Evolutionary conservation across 2,329 filamentous ascomycete species (phyloP), one percentile per base, ranked within the genome.

Genomic region (Sarocladiaceae sp.): DNA sequence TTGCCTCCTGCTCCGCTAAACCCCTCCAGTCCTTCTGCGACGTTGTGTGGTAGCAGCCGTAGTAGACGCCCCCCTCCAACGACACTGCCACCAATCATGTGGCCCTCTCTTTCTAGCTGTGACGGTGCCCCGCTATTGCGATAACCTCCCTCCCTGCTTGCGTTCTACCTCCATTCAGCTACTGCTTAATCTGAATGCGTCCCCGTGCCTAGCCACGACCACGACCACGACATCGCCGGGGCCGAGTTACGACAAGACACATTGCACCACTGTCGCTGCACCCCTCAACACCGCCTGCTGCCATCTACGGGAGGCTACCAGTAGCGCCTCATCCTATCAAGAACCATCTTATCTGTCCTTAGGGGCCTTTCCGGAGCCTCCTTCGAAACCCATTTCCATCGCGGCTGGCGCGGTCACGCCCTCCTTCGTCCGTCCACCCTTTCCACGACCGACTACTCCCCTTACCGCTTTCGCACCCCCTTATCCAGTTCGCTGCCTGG

Each of bases 361-460:
- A 21, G 7, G 11, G 7, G 20, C 26, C 20, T n/a, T 39, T 24
- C 33, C 21, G 20, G 24, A 41, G 37, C 37, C 37, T 41, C 19
- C 10, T 29, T 18, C n/a, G n/a, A n/a, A n/a, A n/a, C n/a, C 37
- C 11, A 24, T 41, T 39, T 41, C 37, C 37, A 27, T 41, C 37
- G 37, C 37, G 37, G 37, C 19, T 41, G 23, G 37, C 37, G 37
- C 37, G 37, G 37, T 29, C 37, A 27, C 37, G 37, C 21, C 37
- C 29, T 15, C n/a, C n/a, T n/a, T n/a, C n/a, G n/a, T n/a, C n/a
- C n/a, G 4, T 39, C 4, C 6, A 35, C 34, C 33, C n/a, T 39
- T 21, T 24, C 26, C n/a, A n/a, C n/a, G n/a, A 6, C 19, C 21
- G 10, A 7, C 20, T 12, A 39, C 34, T 15, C 34, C 34, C 34